Base-by-base conservation (phyloP, 768 basidiomycete genomes). In the Tylopilus felleus region DNA sequence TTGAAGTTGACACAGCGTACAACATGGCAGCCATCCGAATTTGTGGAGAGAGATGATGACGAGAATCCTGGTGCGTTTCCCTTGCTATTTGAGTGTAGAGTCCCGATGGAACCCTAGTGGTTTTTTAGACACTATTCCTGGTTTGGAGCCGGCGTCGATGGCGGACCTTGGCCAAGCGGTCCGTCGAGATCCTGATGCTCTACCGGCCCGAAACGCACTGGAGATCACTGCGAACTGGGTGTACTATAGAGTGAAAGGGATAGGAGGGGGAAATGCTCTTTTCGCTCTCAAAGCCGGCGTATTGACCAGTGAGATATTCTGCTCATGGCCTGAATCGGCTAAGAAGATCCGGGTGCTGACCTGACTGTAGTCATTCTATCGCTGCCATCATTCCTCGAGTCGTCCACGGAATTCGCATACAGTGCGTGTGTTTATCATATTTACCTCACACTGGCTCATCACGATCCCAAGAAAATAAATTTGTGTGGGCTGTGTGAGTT, bases 281-380 rank as follows among this genome's bases (percentile, higher is more conserved):
- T 91, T 82, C 53, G 87, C 86, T 0, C 48, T 90, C 52, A 92
- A 91, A 68, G 88, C 84, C 3, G 86, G 82, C 0, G 56, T 83
- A 28, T 64, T 92, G 53, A 82, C 86, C 17, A 74, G 82, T 85
- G 53, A 55, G 73, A 57, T 23, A 29, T 45, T 48, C 47, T 31
- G 3, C 10, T 31, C n/a, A 2, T 50, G 25, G 2, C 19, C 8
- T 19, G 14, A 7, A 10, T 14, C 14, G 29, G 5, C 8, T 29
- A 5, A 29, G 16, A 14, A 16, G 28, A 39, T 21, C 27, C 2
- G 21, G 46, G 46, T 43, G 21, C 19, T 58, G 38, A 58, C 12
- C 27, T 28, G 1, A 31, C 28, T 28, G 16, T 47, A 84, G 85
- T 86, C 2, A 57, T 83, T 13, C 72, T 90, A 41, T 74, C 78